These are phyloP conservation scores for Fusarium sarcochroum DNA, from an alignment of 2,329 filamentous ascomycete species.

Conservation along the genomic window DNA sequence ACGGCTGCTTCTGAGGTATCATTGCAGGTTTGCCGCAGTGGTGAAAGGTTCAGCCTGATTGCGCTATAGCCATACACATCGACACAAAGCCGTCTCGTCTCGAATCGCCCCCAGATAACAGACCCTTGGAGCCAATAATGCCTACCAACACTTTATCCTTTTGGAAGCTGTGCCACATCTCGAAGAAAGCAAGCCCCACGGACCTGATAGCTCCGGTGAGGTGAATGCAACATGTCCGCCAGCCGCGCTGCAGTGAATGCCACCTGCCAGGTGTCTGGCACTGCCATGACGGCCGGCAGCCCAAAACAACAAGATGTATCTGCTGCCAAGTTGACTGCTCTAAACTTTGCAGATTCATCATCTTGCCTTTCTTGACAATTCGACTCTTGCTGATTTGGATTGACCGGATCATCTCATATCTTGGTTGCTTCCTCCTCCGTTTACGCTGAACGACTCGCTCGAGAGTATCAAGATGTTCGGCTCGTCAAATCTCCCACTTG, in stretches of 20 bases:
- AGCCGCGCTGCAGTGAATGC: constrained; percentile 25
- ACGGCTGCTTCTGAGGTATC: background rate
- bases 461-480: constrained; percentile 4
- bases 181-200: constrained; percentile 2
- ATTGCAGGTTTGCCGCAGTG: constrained; percentile 1
- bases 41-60: constrained; percentile 13
- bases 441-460: background rate
- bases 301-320: constrained; percentile 7
- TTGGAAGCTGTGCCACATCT: constrained; percentile 27
- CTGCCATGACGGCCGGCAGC: constrained; percentile 7
- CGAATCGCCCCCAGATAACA: constrained; percentile 5
- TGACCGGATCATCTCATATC: background rate
- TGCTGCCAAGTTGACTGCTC: background rate
- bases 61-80: constrained; percentile 1
- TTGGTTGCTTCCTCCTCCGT: constrained; percentile 3
- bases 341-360: background rate
- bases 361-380: background rate
- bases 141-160: background rate
- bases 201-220: background rate
- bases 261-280: constrained; percentile 20
- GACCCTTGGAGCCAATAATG: constrained; percentile 1
- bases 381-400: background rate
- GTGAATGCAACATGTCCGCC: constrained; percentile 22
- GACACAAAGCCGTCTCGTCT: background rate
- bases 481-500: background rate